phyloP scores from a whole-genome alignment of 805 yeast species.

The Pichia paraexigua region DNA sequence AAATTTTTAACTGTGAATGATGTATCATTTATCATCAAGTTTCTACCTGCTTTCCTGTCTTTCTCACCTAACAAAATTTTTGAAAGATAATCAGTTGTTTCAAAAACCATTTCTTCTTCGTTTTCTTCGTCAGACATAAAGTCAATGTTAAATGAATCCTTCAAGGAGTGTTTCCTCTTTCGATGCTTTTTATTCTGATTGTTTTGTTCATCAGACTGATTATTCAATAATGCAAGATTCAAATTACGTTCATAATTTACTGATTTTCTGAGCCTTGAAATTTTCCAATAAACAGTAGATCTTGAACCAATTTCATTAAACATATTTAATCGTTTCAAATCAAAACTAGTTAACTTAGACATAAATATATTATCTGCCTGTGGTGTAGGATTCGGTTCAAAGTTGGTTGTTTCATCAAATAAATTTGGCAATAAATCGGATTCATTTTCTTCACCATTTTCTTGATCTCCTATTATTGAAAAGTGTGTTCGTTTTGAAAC shows the following conservation, averaged over 20 bases:
- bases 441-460: constrained; percentile 23
- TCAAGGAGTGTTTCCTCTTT: constrained; percentile 3
- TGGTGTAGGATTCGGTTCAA: background rate
- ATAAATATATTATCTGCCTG: constrained; percentile 22
- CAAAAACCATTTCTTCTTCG: constrained; percentile 22
- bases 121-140: constrained; percentile 21
- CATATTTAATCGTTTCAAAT: constrained; percentile 52
- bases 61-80: constrained; percentile 21
- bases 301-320: constrained; percentile 91
- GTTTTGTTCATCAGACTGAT: background rate
- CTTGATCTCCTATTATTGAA: constrained; percentile 26
- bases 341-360: constrained; percentile 26
- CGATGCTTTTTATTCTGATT: background rate
- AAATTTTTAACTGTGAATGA: constrained; percentile 41
- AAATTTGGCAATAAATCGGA: constrained; percentile 9
- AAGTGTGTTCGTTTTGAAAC: constrained; percentile 23
- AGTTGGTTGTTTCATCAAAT: background rate
- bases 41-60: constrained; percentile 16
- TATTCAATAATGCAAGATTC: background rate
- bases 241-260: background rate
- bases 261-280: constrained; percentile 24
- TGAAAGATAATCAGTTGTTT: constrained; percentile 15
- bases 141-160: constrained; percentile 16
- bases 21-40: constrained; percentile 42
- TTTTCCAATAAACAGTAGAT: constrained; percentile 80